Evolutionary conservation across 495 filamentous ascomycete genomes (phyloP).

Genomic region (Glarea lozoyensis): DNA sequence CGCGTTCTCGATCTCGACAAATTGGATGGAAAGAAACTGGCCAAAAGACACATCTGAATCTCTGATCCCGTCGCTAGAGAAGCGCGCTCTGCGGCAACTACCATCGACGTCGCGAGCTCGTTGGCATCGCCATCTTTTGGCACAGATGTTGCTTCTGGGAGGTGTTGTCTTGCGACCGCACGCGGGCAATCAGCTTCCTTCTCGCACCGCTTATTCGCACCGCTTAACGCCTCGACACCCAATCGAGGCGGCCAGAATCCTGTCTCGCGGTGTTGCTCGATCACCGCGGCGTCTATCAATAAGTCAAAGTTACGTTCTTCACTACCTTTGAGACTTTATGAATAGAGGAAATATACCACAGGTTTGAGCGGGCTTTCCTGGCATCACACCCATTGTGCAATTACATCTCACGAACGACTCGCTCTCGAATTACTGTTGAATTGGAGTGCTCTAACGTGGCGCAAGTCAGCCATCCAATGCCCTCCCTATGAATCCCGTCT

Average conservation of each 20-base stretch:
- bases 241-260: background rate
- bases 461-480: too few species aligned
- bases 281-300: background rate
- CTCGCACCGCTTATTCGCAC: too few species aligned
- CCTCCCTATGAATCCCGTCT: too few species aligned
- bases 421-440: too few species aligned
- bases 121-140: conserved; percentile 17
- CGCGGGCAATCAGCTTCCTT: conserved; percentile 1
- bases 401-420: too few species aligned
- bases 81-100: conserved; percentile 15
- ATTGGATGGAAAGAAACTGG: conserved; percentile 10
- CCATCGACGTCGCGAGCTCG: conserved; percentile 13
- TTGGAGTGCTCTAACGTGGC: too few species aligned
- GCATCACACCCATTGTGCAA: too few species aligned
- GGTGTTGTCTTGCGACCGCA: conserved; percentile 1
- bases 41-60: conserved; percentile 15
- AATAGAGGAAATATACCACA: too few species aligned
- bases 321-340: too few species aligned
- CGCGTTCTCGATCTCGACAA: conserved; percentile 4
- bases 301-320: background rate
- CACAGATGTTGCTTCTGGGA: conserved; percentile 10
- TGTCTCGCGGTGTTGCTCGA: background rate
- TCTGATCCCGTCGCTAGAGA: conserved; percentile 9
- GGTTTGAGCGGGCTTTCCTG: too few species aligned
- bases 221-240: conserved; percentile 2